Conservation (phyloP, 768 basidiomycete species). For the Pluteus cervinus region DNA sequence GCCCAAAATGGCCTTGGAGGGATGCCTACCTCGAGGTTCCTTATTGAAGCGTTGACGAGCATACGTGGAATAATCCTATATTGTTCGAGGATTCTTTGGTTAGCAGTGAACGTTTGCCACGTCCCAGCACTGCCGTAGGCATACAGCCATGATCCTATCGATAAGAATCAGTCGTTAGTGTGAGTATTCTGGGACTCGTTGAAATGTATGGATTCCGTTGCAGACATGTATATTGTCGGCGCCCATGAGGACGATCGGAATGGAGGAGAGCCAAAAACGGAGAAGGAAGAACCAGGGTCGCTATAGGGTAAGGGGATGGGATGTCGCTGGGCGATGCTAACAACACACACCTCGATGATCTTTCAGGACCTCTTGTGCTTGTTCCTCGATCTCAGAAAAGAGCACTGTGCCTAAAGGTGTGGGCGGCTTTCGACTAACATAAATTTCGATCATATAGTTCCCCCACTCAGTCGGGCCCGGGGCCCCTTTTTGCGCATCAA, state of each 20-base stretch:
- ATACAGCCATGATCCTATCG: conserved; percentile 63
- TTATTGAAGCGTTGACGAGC: conserved; percentile 54
- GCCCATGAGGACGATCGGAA: too few relatives aligned
- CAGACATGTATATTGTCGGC: too few relatives aligned
- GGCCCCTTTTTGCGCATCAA: too few relatives aligned
- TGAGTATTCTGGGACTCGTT: too few relatives aligned
- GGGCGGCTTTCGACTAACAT: conserved; percentile 30
- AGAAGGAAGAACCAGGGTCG: too few relatives aligned
- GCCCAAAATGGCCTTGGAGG: background rate
- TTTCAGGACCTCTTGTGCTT: conserved; percentile 58
- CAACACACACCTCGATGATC: conserved; percentile 41
- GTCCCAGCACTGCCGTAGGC: conserved; percentile 75
- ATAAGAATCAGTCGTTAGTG: too few relatives aligned
- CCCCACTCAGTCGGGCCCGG: too few relatives aligned
- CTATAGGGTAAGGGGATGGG: background rate
- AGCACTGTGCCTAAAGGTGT: conserved; percentile 55
- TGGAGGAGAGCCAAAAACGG: too few relatives aligned
- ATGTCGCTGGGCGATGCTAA: background rate
- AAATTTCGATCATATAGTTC: conserved; percentile 33
- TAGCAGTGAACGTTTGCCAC: conserved; percentile 58
- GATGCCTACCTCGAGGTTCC: conserved; percentile 50
- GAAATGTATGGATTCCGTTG: too few relatives aligned
- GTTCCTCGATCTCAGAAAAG: conserved; percentile 58
- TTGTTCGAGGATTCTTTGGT: conserved; percentile 55
- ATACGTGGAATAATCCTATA: conserved; percentile 80